Evolutionary conservation across 169 alveolate species (phyloP).

Genomic region (Plasmodium cynomolgi): DNA sequence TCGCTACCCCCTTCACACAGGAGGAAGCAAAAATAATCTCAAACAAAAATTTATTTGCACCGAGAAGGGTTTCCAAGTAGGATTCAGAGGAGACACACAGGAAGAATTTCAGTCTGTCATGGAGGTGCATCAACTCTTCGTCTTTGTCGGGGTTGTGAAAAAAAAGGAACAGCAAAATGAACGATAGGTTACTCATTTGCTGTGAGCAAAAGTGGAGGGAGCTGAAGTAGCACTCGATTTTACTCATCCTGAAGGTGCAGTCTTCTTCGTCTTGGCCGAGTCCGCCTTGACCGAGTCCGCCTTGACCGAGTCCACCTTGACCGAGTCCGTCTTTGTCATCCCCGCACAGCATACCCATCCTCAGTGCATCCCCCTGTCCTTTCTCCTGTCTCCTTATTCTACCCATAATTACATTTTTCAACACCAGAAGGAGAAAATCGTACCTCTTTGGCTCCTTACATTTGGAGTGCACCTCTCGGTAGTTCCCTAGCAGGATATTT

Average conservation of each 20-base stretch:
- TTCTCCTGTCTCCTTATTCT: neutral
- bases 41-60: neutral
- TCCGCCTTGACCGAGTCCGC: neutral
- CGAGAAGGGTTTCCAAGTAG: slow-evolving; percentile 19
- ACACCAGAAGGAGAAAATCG: neutral
- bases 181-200: slow-evolving; percentile 12
- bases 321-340: neutral
- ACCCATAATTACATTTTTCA: neutral
- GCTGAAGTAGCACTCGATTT: slow-evolving; percentile 5
- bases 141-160: slow-evolving; percentile 3
- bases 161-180: slow-evolving; percentile 22
- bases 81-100: slow-evolving; percentile 2
- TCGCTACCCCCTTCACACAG: neutral
- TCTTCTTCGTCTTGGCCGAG: neutral
- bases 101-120: neutral
- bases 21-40: neutral
- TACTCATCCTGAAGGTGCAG: neutral
- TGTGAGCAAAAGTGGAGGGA: slow-evolving; percentile 3
- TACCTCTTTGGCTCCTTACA: neutral
- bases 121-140: neutral
- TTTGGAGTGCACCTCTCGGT: slow-evolving; percentile 1
- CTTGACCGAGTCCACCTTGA: neutral
- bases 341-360: neutral
- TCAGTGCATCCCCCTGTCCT: neutral
- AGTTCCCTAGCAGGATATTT: slow-evolving; percentile 5